These are phyloP conservation scores for Zarea fungicola DNA, from an alignment of 2,329 filamentous ascomycete genomes.

Conservation along the genomic window DNA sequence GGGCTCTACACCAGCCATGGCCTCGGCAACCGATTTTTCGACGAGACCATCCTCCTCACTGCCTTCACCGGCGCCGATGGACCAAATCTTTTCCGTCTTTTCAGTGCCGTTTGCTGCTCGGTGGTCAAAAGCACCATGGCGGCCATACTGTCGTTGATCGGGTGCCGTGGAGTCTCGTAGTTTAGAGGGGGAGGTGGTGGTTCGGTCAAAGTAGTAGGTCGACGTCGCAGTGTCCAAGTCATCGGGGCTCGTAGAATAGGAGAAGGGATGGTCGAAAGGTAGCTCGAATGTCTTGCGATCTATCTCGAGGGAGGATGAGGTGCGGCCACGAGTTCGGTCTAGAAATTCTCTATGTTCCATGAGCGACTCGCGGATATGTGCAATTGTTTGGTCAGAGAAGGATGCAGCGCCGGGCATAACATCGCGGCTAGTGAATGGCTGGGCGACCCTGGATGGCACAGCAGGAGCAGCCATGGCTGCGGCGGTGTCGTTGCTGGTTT, in stretches of 20 bases:
- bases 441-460: slow-evolving; percentile 18
- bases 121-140: slow-evolving; percentile 30
- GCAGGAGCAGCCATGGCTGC: slow-evolving; percentile 18
- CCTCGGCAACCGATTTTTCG: slow-evolving; percentile 60
- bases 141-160: slow-evolving; percentile 5
- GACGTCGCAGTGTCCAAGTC: slow-evolving; percentile 22
- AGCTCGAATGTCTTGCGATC: slow-evolving; percentile 23
- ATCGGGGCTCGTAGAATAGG: slow-evolving; percentile 22
- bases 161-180: not conserved
- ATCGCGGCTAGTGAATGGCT: slow-evolving; percentile 23
- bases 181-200: slow-evolving; percentile 11
- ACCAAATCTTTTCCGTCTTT: slow-evolving; percentile 61
- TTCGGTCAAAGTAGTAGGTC: slow-evolving; percentile 16
- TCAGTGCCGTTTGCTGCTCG: slow-evolving; percentile 43
- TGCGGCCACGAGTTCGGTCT: slow-evolving; percentile 24
- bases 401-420: slow-evolving; percentile 27
- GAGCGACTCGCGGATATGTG: slow-evolving; percentile 32
- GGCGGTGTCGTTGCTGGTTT: slow-evolving; percentile 20
- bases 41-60: slow-evolving; percentile 51
- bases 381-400: slow-evolving; percentile 27
- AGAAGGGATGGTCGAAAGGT: slow-evolving; percentile 11
- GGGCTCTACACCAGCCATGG: slow-evolving; percentile 55
- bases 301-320: slow-evolving; percentile 31
- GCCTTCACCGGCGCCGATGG: slow-evolving; percentile 50
- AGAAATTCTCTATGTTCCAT: slow-evolving; percentile 30